These are phyloP conservation scores for Talinum fruticosum DNA, from an alignment of 148 eudicot genomes.

Conservation along the genomic window DNA sequence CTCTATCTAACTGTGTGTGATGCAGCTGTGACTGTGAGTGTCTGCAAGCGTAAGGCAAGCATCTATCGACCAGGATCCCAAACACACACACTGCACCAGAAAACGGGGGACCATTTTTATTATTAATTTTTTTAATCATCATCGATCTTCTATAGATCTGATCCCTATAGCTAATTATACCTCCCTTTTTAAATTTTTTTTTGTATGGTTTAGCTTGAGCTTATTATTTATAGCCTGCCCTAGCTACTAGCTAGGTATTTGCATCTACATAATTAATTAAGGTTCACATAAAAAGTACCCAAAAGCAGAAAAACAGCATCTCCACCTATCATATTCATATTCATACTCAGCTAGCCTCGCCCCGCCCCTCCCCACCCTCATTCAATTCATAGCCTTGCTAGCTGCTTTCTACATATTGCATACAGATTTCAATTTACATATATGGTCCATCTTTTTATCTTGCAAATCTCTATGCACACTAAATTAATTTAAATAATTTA, in stretches of 20 bases:
- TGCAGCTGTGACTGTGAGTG: slow-evolving; percentile 16
- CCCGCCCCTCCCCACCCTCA: neutral
- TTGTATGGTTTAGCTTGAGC: slow-evolving; percentile 17
- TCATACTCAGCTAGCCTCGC: too few relatives aligned
- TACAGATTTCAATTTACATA: too few relatives aligned
- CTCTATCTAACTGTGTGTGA: neutral
- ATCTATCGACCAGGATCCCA: slow-evolving; percentile 35
- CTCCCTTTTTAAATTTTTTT: neutral
- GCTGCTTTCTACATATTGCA: too few relatives aligned
- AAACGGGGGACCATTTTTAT: slow-evolving; percentile 34
- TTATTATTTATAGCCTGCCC: neutral
- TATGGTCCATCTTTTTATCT: too few relatives aligned
- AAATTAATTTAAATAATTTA: too few relatives aligned
- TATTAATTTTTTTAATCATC: neutral
- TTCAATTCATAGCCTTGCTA: neutral
- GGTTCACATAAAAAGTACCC: slow-evolving; percentile 21
- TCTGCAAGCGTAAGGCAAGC: slow-evolving; percentile 30
- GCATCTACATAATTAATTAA: neutral
- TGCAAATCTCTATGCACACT: too few relatives aligned
- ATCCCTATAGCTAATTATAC: too few relatives aligned
- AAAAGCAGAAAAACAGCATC: slow-evolving; percentile 29
- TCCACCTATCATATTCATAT: slow-evolving; percentile 28
- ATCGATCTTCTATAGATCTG: neutral
- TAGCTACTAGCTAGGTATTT: neutral
- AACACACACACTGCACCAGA: slow-evolving; percentile 28